A percentile compares a stretch with the other conserved stretches of the same genome.
phyloP scores from a whole-genome alignment of 2,329 filamentous ascomycete genomes.

The Talaromyces albobiverticillius region DNA sequence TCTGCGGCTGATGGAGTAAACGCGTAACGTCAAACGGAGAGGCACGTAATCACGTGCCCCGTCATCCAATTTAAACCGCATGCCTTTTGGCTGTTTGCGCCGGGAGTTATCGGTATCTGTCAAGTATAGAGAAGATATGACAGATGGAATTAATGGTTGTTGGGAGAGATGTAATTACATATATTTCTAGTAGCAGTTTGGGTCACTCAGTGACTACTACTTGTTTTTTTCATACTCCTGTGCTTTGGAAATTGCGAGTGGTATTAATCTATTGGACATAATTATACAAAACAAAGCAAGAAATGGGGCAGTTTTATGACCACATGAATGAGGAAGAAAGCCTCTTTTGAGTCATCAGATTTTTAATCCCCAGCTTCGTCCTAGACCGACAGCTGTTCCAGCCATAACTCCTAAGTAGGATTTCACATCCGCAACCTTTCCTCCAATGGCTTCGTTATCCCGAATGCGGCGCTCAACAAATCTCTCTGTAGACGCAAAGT shows the following conservation, averaged over 20 bases:
- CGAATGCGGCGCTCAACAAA: conserved; percentile 75
- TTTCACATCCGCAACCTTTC: conserved; percentile 61
- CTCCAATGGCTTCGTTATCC: conserved; percentile 64
- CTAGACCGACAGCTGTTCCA: conserved; percentile 71
- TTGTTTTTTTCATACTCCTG: too few relatives aligned
- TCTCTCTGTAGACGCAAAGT: conserved; percentile 71
- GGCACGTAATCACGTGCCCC: conserved; percentile 23
- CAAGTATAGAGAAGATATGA: too few relatives aligned
- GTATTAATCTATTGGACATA: not conserved
- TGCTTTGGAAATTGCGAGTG: not conserved
- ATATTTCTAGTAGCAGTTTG: too few relatives aligned
- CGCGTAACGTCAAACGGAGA: conserved; percentile 16
- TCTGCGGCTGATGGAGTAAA: not conserved
- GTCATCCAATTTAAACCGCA: too few relatives aligned
- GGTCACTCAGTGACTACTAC: too few relatives aligned
- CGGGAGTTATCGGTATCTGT: too few relatives aligned
- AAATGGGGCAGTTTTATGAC: not conserved
- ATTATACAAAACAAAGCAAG: not conserved
- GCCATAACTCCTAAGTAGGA: conserved; percentile 83
- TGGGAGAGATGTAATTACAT: too few relatives aligned
- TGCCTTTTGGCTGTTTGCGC: too few relatives aligned
- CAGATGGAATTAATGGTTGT: too few relatives aligned
- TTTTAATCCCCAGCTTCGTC: conserved; percentile 82
- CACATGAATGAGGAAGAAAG: not conserved
- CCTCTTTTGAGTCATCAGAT: conserved; percentile 55